Evolutionary conservation across 2,329 filamentous ascomycete genomes (phyloP).

Genomic region (Hypoxylon rubiginosum): DNA sequence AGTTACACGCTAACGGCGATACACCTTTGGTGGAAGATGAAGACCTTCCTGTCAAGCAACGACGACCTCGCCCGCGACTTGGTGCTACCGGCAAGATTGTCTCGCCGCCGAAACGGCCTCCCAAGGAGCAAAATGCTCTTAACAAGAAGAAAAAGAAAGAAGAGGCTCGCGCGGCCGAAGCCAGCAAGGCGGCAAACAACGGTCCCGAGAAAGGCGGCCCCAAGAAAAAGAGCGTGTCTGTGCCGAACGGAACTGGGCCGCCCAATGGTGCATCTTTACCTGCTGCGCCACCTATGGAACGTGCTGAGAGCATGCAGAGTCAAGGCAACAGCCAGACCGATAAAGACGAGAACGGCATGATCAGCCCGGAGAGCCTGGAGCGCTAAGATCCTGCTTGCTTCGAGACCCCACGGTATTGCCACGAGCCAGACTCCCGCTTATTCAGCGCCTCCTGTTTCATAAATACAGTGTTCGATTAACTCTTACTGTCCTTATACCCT

Average conservation of each 20-base stretch:
- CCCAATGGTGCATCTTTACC: slow-evolving; percentile 56
- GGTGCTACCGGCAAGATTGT: slow-evolving; percentile 86
- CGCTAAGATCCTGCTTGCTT: slow-evolving; percentile 50
- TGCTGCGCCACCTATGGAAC: slow-evolving; percentile 67
- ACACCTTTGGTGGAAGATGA: slow-evolving; percentile 92
- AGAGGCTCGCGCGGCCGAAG: slow-evolving; percentile 70
- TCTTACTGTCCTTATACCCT: slow-evolving; percentile 37
- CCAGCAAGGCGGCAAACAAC: slow-evolving; percentile 54
- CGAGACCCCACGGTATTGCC: neutral
- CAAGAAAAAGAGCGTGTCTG: slow-evolving; percentile 66
- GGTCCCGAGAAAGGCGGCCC: slow-evolving; percentile 56
- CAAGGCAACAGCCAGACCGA: slow-evolving; percentile 74
- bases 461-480: slow-evolving; percentile 29
- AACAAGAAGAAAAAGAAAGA: slow-evolving; percentile 91
- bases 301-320: slow-evolving; percentile 69
- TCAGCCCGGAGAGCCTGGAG: slow-evolving; percentile 85
- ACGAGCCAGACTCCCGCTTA: neutral
- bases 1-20: slow-evolving; percentile 86
- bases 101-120: slow-evolving; percentile 83
- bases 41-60: slow-evolving; percentile 92
- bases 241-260: slow-evolving; percentile 52
- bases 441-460: neutral
- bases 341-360: slow-evolving; percentile 81
- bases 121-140: slow-evolving; percentile 84
- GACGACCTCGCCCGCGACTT: slow-evolving; percentile 76